A percentile compares a stretch with the other conserved stretches of the same genome.
Conservation (phyloP, 2,329 filamentous ascomycete genomes). For the Hypoxylon sp. region DNA sequence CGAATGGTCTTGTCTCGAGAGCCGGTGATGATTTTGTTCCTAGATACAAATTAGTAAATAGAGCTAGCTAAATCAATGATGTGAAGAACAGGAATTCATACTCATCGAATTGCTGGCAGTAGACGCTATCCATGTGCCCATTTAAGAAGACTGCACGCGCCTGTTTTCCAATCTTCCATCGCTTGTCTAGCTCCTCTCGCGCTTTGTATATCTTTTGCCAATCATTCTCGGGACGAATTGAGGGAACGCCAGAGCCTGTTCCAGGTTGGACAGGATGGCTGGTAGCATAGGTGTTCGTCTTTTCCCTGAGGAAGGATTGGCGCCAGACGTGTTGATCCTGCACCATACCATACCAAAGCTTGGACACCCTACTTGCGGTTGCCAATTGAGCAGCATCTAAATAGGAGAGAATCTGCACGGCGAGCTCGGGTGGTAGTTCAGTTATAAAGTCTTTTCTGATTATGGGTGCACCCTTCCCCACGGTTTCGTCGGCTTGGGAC, state of each 20-base stretch:
- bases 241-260: conserved; percentile 70
- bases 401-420: conserved; percentile 70
- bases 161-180: conserved; percentile 81
- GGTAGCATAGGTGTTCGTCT: conserved; percentile 72
- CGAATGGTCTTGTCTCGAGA: conserved; percentile 96
- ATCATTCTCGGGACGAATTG: conserved; percentile 73
- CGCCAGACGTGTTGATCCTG: conserved; percentile 74
- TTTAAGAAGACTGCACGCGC: conserved; percentile 90
- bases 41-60: conserved; percentile 60
- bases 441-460: conserved; percentile 71
- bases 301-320: conserved; percentile 74
- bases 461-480: conserved; percentile 57
- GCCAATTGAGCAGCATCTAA: conserved; percentile 69
- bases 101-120: conserved; percentile 98
- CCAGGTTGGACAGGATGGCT: conserved; percentile 67
- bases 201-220: conserved; percentile 90
- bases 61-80: background rate
- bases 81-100: conserved; percentile 61
- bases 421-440: conserved; percentile 69
- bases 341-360: conserved; percentile 63
- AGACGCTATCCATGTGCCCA: conserved; percentile 95
- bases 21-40: conserved; percentile 94
- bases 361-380: conserved; percentile 66
- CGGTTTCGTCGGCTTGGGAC: conserved; percentile 53
- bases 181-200: conserved; percentile 79